Evolutionary conservation across 2,329 filamentous ascomycete genomes (phyloP).

Genomic region (Diaporthe eres): DNA sequence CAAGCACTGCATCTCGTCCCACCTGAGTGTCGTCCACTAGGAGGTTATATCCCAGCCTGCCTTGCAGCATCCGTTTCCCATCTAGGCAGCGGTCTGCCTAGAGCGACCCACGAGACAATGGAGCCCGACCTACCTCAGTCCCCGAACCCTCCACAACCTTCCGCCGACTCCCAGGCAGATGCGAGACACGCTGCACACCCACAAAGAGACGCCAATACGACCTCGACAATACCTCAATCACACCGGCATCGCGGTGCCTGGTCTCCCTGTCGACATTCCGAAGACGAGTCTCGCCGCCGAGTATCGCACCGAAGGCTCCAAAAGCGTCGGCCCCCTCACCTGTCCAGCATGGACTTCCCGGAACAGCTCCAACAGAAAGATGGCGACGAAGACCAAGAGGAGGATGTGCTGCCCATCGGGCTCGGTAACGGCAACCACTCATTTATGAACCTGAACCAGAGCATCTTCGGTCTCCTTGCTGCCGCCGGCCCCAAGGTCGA

Average conservation of each 20-base stretch:
- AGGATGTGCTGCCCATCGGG: conserved; percentile 62
- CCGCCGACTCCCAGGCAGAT: conserved; percentile 18
- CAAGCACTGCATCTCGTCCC: conserved; percentile 38
- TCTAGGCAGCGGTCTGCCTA: conserved; percentile 40
- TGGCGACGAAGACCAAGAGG: conserved; percentile 64
- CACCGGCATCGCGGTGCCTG: conserved; percentile 29
- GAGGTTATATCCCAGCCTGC: conserved; percentile 17
- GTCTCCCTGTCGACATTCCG: conserved; percentile 44
- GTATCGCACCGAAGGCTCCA: conserved; percentile 58
- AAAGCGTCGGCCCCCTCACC: conserved; percentile 51
- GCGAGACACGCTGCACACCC: conserved; percentile 18
- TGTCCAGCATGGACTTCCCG: conserved; percentile 64
- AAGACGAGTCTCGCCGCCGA: conserved; percentile 56
- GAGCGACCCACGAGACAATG: conserved; percentile 36
- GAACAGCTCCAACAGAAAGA: conserved; percentile 64
- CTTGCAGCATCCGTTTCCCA: conserved; percentile 36
- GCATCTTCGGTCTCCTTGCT: conserved; percentile 92
- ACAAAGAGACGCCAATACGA: conserved; percentile 20
- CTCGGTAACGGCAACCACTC: conserved; percentile 58
- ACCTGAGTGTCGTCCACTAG: conserved; percentile 32
- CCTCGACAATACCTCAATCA: conserved; percentile 27
- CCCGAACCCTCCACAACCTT: conserved; percentile 27
- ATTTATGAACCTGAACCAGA: conserved; percentile 89
- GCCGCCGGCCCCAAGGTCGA: conserved; percentile 87
- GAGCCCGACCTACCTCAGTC: conserved; percentile 36